phyloP scores from a whole-genome alignment of 2,329 filamentous ascomycete genomes.

The Geosmithia flava region DNA sequence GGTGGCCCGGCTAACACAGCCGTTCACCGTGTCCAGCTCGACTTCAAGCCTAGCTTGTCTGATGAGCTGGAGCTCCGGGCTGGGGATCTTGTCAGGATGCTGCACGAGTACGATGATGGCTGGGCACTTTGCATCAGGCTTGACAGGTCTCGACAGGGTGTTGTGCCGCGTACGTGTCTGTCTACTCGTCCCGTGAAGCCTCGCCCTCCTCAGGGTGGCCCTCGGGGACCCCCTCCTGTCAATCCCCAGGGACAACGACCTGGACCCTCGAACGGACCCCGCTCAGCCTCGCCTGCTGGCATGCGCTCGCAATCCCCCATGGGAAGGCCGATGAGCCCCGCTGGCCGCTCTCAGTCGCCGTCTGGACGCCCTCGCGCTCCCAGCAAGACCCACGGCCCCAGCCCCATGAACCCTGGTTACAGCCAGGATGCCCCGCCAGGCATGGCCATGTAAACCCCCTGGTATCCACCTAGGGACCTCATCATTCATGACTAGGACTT shows the following conservation, averaged over 20 bases:
- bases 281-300: conserved; percentile 7
- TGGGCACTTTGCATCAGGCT: conserved; percentile 92
- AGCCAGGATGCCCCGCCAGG: conserved; percentile 20
- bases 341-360: conserved; percentile 31
- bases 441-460: conserved; percentile 18
- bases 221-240: conserved; percentile 38
- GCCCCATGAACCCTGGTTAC: conserved; percentile 30
- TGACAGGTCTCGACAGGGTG: conserved; percentile 84
- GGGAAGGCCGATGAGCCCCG: conserved; percentile 11
- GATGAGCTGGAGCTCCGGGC: conserved; percentile 77
- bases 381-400: conserved; percentile 7
- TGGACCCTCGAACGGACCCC: conserved; percentile 5
- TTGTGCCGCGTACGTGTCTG: conserved; percentile 84
- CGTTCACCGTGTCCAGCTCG: conserved; percentile 86
- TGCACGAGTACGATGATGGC: conserved; percentile 96
- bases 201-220: conserved; percentile 42
- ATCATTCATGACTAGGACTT: too few species aligned
- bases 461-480: too few species aligned
- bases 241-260: conserved; percentile 17
- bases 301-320: conserved; percentile 17
- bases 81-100: conserved; percentile 74
- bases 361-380: conserved; percentile 26
- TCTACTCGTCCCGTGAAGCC: conserved; percentile 88
- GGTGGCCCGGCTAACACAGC: conserved; percentile 46
- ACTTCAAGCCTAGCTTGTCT: conserved; percentile 85